Base-by-base conservation (phyloP, 306 rosid species). In the Vigna reflexopilosa region DNA sequence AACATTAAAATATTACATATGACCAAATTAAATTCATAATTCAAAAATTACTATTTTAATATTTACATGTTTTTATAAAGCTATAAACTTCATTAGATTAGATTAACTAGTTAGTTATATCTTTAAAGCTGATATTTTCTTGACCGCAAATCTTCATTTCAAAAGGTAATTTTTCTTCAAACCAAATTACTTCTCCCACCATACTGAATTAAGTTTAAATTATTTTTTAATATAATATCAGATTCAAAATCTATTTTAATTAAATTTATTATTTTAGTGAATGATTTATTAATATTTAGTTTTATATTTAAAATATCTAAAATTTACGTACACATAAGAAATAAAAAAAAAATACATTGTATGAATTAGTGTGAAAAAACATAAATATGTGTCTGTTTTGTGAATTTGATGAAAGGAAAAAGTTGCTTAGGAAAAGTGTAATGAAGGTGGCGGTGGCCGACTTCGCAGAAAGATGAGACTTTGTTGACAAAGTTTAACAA, bases 381-480 rank as follows among this genome's bases (percentile, higher is more conserved):
- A 30, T 0, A 1, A 32, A 61, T 34, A 10, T 40, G 3, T 16
- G 4, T 63, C 4, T 20, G 30, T 50, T 30, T 54, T 68, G 57
- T 77, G 2, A 54, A 52, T 38, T 51, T 61, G 3, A 71, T 61
- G 13, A 57, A 30, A 26, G 59, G 5, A 42, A 30, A 73, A 73
- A 56, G 70, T 54, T 55, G 71, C 32, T 56, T 34, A 66, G 17
- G 14, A 77, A 71, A 77, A 79, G 57, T 63, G 70, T 70, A 45
- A 15, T 44, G 55, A 67, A 40, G 76, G 68, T 80, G 81, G 68
- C 65, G 61, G 70, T 58, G 72, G 71, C 80, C 76, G 47, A 67
- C 72, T 65, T 77, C 12, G 20, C 40, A 2, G 6, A 72, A 80
- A 58, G 79, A 24, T 28, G 59, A 62, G 17, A 26, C 58, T 44